A percentile compares a stretch with the other conserved stretches of the same genome.
These are phyloP conservation scores for Trichoderma breve DNA, from an alignment of 2,329 filamentous ascomycete genomes.

Conservation along the genomic window DNA sequence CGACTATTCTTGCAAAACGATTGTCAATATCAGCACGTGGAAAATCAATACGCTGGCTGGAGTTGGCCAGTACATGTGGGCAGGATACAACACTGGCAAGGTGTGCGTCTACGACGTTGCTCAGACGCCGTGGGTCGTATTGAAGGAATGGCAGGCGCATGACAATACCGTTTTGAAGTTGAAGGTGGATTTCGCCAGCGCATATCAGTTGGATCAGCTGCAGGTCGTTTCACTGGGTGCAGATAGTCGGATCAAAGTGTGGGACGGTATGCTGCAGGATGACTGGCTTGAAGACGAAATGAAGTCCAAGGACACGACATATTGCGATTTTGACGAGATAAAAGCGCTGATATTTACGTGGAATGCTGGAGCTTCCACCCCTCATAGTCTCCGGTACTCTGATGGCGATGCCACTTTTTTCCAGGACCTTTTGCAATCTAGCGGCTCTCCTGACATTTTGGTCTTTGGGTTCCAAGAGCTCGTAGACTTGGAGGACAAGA, in stretches of 20 bases:
- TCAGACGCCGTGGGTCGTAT: slow-evolving; percentile 78
- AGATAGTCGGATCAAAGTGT: slow-evolving; percentile 79
- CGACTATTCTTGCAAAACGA: slow-evolving; percentile 72
- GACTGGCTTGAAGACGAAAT: slow-evolving; percentile 93
- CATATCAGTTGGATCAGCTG: slow-evolving; percentile 79
- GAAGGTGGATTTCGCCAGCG: slow-evolving; percentile 72
- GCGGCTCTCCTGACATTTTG: slow-evolving; percentile 80
- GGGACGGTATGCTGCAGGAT: slow-evolving; percentile 91
- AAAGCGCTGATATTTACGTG: slow-evolving; percentile 83
- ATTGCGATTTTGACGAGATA: slow-evolving; percentile 81
- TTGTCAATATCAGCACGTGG: slow-evolving; percentile 86
- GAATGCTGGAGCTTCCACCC: slow-evolving; percentile 97
- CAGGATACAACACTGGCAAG: slow-evolving; percentile 90
- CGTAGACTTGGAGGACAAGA: slow-evolving; percentile 97
- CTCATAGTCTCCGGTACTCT: slow-evolving; percentile 70
- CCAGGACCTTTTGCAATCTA: slow-evolving; percentile 71
- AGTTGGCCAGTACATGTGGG: slow-evolving; percentile 83
- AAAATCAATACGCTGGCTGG: slow-evolving; percentile 88
- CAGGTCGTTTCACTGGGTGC: slow-evolving; percentile 85
- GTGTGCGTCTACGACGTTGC: slow-evolving; percentile 88
- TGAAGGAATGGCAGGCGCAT: slow-evolving; percentile 95
- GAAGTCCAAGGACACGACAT: slow-evolving; percentile 78
- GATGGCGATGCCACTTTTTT: slow-evolving; percentile 75
- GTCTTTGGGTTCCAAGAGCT: slow-evolving; percentile 98
- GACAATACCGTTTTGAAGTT: slow-evolving; percentile 78